Evolutionary conservation across 495 filamentous ascomycete species (phyloP).

Genomic region (Aspergillus nidulans): DNA sequence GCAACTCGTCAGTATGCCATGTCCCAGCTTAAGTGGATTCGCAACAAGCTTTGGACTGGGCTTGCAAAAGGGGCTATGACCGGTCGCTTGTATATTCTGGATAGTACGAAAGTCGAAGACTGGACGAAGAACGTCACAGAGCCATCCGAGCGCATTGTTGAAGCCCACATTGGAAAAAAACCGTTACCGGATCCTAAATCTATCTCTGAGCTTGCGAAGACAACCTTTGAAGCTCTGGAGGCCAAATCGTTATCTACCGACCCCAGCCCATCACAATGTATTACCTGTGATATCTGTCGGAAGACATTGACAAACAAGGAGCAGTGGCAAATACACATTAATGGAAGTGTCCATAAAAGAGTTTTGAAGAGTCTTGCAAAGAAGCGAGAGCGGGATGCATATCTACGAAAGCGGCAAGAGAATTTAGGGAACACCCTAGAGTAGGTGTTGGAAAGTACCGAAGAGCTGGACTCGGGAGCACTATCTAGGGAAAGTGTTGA

Average conservation of each 20-base stretch:
- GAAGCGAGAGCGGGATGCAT: conserved; percentile 28
- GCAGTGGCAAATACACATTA: conserved; percentile 72
- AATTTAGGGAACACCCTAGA: not conserved
- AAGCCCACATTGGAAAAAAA: conserved; percentile 52
- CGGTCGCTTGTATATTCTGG: conserved; percentile 64
- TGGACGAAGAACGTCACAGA: conserved; percentile 58
- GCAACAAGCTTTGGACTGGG: conserved; percentile 67
- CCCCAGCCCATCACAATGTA: conserved; percentile 32
- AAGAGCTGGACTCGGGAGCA: conserved; percentile 2
- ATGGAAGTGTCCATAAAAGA: conserved; percentile 58
- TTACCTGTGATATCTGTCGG: conserved; percentile 66
- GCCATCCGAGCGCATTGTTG: conserved; percentile 59
- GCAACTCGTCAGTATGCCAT: conserved; percentile 85
- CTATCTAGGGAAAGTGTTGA: not conserved
- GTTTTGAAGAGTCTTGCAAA: conserved; percentile 32
- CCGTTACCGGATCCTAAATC: conserved; percentile 55
- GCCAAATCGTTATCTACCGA: conserved; percentile 38
- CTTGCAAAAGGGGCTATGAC: conserved; percentile 49
- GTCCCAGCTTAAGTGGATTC: conserved; percentile 80
- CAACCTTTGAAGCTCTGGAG: conserved; percentile 51
- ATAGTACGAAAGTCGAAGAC: conserved; percentile 57
- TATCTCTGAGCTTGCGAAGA: conserved; percentile 55
- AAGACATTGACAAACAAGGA: conserved; percentile 64
- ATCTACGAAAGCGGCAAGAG: conserved; percentile 16
- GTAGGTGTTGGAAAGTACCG: not conserved